Evolutionary conservation across 2,329 filamentous ascomycete genomes (phyloP), one percentile per base, ranked within the genome.

Genomic region (Colletotrichum euphorbiae): DNA sequence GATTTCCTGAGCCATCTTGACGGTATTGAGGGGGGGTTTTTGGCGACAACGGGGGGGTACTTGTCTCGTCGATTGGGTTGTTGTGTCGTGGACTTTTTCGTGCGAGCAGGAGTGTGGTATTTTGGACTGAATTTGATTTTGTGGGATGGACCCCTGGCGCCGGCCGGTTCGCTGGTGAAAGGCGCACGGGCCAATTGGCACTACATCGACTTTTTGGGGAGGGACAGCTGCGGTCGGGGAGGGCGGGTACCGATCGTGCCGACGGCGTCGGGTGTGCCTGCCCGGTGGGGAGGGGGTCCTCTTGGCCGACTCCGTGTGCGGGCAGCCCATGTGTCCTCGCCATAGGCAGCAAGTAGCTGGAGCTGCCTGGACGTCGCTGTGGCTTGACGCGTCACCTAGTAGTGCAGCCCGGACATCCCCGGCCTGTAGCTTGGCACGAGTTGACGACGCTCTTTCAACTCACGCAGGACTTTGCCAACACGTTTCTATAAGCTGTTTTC

Each of bases 1-100:
- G 84, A 98, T 92, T 93, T 98, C 94, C 81, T 90, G 89, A 91
- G 96, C 95, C 96, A 99, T 99, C 85, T 87, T 97, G 93, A 85
- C 85, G 84, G 86, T 82, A 67, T 66, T 67, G 64, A 54, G 6
- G 28, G 57, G 62, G 62, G 69, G 54, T 40, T 33, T 52, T 67
- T 70, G 58, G 64, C 67, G 69, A 70, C 65, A 45, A 65, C 61
- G 65, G 52, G 61, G 62, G 63, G 64, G 61, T 46, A 60, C 46
- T 58, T 48, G 38, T 59, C 65, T 65, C 54, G 61, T 68, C 61
- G 46, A 46, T 46, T 38, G 61, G 33, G 59, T 59, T 54, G 38
- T 48, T 59, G 50, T 64, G 56, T 66, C 66, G 56, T 46, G 45
- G 64, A 64, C 63, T 52, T 68, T 69, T 70, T 69, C 38, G 43